Evolutionary conservation across 768 basidiomycete species (phyloP), one percentile per base, ranked within the genome.

Genomic region (Mycena latifolia): DNA sequence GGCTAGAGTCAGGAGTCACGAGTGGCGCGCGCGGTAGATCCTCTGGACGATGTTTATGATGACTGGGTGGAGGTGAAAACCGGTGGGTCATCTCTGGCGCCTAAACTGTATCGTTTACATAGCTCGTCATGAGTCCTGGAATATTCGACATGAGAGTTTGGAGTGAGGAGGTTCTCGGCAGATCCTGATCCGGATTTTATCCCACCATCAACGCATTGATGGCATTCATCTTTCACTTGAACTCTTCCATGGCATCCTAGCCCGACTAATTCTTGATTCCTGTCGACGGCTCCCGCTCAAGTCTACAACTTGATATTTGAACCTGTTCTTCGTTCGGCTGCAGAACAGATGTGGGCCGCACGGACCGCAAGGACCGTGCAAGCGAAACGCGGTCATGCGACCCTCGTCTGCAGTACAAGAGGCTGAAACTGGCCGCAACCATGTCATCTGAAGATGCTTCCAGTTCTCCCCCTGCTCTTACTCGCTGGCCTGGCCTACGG

Each of bases 361-460:
- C 50, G 50, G 50, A 31, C 50, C 50, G 50, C 31, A 11, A 10
- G 17, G 20, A 22, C 50, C 31, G 50, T 20, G 20, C 9, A 9
- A 33, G 7, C 28, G 31, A 31, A 9, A n/a, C 31, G 50, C 50
- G 55, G 28, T 56, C 55, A 56, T 56, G 41, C 17, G 55, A 56
- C 55, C 41, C 15, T 9, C 18, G 37, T 4, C 5, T 14, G 25
- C 17, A 27, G 3, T 20, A 43, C 12, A n/a, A 45, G 28, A 29
- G 39, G 18, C 55, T 5, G 31, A 31, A 43, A 4, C 8, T 56
- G 20, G 41, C 39, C 45, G 27, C 2, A 27, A 27, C 22, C 28
- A 6, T 18, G 28, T 25, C 39, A 41, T 31, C 17, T n/a, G 52
- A 51, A 20, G 47, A 63, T 63, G 62, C 55, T 63, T 22, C 28